These are phyloP conservation scores for Talaromyces sp. DNA, from an alignment of 2,329 filamentous ascomycete genomes.

Conservation along the genomic window DNA sequence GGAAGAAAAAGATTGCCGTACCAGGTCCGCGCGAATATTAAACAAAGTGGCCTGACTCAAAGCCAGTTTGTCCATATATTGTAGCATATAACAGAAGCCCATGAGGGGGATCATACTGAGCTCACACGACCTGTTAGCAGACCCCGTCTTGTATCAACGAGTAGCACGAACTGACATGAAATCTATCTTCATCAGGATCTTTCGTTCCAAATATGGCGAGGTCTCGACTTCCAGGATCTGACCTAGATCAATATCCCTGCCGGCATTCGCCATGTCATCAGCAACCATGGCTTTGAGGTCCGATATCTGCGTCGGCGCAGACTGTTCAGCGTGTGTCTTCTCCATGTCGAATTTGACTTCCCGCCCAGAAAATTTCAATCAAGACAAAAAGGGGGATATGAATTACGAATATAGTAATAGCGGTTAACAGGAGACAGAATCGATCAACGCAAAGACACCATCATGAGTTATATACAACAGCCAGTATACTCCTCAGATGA, in stretches of 20 bases:
- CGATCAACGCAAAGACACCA: neutral
- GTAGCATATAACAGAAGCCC: slow-evolving; percentile 30
- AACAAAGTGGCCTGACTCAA: slow-evolving; percentile 31
- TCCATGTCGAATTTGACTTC: neutral
- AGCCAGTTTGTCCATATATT: slow-evolving; percentile 32
- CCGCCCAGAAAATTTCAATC: neutral
- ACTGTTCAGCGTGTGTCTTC: neutral
- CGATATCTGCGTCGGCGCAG: neutral
- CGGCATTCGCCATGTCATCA: neutral
- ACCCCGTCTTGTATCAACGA: too few relatives aligned
- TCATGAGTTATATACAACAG: neutral
- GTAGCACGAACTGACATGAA: neutral
- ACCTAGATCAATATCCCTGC: slow-evolving; percentile 6
- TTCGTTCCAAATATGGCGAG: slow-evolving; percentile 6
- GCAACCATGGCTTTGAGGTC: slow-evolving; percentile 4
- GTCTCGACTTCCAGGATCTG: slow-evolving; percentile 7
- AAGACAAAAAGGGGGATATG: neutral
- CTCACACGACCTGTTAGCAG: neutral
- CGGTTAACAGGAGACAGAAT: neutral
- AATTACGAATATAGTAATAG: neutral
- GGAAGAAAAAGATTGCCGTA: slow-evolving; percentile 10
- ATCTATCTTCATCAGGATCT: slow-evolving; percentile 9
- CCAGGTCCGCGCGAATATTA: slow-evolving; percentile 26
- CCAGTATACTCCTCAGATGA: neutral
- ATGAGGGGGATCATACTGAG: slow-evolving; percentile 27